Evolutionary conservation across 176 grass and related monocot species (phyloP), one percentile per base, ranked within the genome.

Genomic region (Neostapfia colusana): DNA sequence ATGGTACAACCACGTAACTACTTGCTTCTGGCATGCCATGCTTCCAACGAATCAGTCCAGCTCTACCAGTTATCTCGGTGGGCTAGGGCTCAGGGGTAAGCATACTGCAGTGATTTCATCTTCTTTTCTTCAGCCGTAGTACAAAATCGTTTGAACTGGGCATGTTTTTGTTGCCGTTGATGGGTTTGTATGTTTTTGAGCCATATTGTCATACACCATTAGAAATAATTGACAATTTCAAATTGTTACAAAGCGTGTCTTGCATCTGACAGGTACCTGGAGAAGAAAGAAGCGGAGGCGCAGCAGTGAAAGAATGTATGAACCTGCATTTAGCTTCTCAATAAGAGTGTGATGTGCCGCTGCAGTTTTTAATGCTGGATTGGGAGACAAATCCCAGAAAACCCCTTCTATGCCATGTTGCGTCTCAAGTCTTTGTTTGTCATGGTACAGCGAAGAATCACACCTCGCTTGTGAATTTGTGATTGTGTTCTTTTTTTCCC

Each of bases 1-100:
- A 95, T 95, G 92, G 89, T 95, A 42, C 83, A 95, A 35, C 89
- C 92, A 31, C 78, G 89, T 26, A 91, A 95, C 77, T 91, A 95
- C 79, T 79, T 95, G 65, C 92, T 95, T 87, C 77, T 91, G 18
- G 89, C 78, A 61, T 91, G 86, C 69, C 89, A 95, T 82, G 86
- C 43, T 17, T 91, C 89, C 50, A 95, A 91, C 60, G 92, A 91
- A 87, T 79, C 86, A 15, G 92, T 95, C 28, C 89, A 95, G 74
- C 92, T 95, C 28, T 95, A 89, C 67, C 89, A 91, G 77, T 37
- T 95, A 8, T 91, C 86, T 77, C 89, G 89, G 40, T 91, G 83
- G 83, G 89, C 89, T 56, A 88, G 77, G 16, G 46, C 81, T 0
- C 80, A 95, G 80, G 89, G 89, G 92, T 95, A 89, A 67, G 38